These are phyloP conservation scores for Ambrosiella cleistominuta DNA, from an alignment of 2,329 filamentous ascomycete species.

Conservation along the genomic window DNA sequence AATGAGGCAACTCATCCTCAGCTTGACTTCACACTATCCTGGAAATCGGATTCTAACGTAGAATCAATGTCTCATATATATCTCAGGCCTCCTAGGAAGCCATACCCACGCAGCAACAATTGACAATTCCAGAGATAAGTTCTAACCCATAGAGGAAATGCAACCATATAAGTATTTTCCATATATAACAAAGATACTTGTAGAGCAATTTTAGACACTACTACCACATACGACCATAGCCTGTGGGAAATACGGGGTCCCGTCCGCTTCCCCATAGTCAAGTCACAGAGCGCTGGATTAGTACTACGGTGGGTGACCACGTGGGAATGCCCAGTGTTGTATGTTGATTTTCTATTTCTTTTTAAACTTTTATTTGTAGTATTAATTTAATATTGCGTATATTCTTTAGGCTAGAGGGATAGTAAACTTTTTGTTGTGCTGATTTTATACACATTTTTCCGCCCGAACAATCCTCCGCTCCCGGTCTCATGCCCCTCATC, in stretches of 20 bases:
- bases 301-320: neutral
- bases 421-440: no score
- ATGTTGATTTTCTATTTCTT: neutral
- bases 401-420: no score
- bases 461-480: no score
- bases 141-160: neutral
- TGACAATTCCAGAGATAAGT: no score
- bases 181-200: neutral
- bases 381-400: neutral
- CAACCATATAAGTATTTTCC: neutral
- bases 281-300: neutral
- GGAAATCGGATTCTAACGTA: no score
- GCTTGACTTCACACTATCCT: no score
- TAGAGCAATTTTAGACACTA: neutral
- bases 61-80: no score
- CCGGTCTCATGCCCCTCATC: no score
- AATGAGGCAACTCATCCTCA: no score
- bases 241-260: neutral
- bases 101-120: neutral
- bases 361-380: neutral
- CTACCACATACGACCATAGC: neutral
- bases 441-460: no score
- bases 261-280: neutral
- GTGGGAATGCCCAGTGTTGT: neutral
- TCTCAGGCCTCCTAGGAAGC: neutral